Conservation (phyloP, 257 asterid species). For the Solanum megistacrolobum region DNA sequence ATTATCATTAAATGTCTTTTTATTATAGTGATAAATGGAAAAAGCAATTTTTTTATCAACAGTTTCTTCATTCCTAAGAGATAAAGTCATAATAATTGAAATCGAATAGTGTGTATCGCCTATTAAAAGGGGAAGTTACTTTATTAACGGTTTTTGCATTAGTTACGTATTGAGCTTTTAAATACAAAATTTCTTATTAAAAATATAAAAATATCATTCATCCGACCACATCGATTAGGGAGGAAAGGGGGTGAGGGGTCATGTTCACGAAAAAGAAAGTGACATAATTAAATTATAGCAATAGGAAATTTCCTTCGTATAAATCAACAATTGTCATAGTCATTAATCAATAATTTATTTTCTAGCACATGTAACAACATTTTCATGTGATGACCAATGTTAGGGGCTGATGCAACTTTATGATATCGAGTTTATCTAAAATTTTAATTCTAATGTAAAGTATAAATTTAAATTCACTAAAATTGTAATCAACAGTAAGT, state of each 20-base stretch:
- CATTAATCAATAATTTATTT: too few relatives aligned
- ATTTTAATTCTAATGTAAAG: too few relatives aligned
- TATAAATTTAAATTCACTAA: too few relatives aligned
- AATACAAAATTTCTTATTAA: background rate
- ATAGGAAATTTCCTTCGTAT: background rate
- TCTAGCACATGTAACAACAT: too few relatives aligned
- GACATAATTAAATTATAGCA: background rate
- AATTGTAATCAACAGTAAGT: too few relatives aligned
- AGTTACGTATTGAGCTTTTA: too few relatives aligned
- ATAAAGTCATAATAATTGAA: background rate
- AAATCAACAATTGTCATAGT: too few relatives aligned
- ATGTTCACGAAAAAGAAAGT: background rate
- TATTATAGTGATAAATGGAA: too few relatives aligned
- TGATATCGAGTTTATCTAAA: too few relatives aligned
- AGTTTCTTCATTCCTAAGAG: background rate
- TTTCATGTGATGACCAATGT: too few relatives aligned
- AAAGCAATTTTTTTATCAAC: background rate
- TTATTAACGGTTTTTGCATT: background rate
- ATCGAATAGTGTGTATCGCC: background rate
- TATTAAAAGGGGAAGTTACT: background rate
- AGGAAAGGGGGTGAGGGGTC: background rate
- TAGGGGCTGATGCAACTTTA: too few relatives aligned
- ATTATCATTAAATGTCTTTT: too few relatives aligned
- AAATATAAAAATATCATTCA: background rate
- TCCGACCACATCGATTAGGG: background rate